Conservation (phyloP, 768 basidiomycete species). For the Pisolithus marmoratus region DNA sequence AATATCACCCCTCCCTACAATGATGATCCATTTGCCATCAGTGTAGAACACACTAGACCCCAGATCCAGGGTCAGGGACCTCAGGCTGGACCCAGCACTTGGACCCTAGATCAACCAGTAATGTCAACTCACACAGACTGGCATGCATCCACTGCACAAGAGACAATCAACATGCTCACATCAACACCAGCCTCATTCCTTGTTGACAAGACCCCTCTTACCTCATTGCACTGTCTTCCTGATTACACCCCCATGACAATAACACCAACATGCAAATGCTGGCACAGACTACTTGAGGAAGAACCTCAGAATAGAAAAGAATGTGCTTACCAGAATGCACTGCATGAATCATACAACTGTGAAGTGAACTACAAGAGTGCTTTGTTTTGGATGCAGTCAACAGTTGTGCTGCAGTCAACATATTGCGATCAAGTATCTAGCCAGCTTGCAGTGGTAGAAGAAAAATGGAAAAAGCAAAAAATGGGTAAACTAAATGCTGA, state of each 20-base stretch:
- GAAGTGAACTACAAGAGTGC: conserved; percentile 1
- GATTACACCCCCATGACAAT: background rate
- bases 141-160: background rate
- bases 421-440: conserved; percentile 7
- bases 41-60: no score
- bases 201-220: background rate
- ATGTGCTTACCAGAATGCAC: background rate
- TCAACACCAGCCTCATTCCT: conserved; percentile 1
- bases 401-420: conserved; percentile 9
- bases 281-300: background rate
- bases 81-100: no score
- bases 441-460: conserved; percentile 11
- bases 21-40: no score
- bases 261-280: background rate
- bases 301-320: background rate
- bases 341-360: background rate
- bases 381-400: conserved; percentile 11
- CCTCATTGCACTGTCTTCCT: background rate
- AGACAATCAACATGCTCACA: background rate
- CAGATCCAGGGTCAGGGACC: no score
- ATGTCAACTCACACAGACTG: background rate
- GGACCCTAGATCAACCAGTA: background rate
- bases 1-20: no score
- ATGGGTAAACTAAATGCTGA: background rate
- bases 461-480: background rate